These are phyloP conservation scores for Alternaria viburni DNA, from an alignment of 2,329 filamentous ascomycete genomes.

Conservation along the genomic window DNA sequence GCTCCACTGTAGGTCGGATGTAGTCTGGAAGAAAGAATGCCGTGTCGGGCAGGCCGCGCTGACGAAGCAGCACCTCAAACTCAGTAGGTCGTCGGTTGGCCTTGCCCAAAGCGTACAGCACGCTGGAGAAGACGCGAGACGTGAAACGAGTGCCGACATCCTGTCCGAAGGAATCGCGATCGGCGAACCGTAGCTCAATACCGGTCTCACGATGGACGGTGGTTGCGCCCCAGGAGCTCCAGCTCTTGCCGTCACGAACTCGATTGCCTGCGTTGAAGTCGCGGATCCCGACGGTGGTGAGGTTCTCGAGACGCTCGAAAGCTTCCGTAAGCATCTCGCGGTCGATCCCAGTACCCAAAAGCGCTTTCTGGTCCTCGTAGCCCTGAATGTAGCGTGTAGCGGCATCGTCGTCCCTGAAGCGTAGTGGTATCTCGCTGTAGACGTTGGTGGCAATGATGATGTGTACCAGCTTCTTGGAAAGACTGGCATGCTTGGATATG, in stretches of 20 bases:
- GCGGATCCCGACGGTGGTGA: conserved; percentile 64
- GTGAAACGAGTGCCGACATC: conserved; percentile 15
- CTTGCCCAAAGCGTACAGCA: conserved; percentile 31
- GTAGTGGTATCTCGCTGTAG: conserved; percentile 24
- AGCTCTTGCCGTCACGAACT: conserved; percentile 57
- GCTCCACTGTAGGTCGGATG: conserved; percentile 45
- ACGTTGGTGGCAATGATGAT: conserved; percentile 59
- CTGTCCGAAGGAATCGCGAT: conserved; percentile 6
- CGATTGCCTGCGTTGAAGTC: conserved; percentile 62
- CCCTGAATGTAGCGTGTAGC: conserved; percentile 25
- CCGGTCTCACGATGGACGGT: conserved; percentile 50
- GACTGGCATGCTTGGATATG: conserved; percentile 49
- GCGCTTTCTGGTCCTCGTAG: conserved; percentile 27
- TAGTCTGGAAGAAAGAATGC: conserved; percentile 58
- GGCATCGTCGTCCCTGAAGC: conserved; percentile 19
- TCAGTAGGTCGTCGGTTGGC: conserved; percentile 48
- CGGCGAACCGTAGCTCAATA: conserved; percentile 17
- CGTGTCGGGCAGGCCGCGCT: conserved; percentile 43
- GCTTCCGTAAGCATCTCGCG: conserved; percentile 63
- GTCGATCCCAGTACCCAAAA: conserved; percentile 55
- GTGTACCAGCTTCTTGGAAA: conserved; percentile 51
- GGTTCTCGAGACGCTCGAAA: conserved; percentile 60
- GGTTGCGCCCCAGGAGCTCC: conserved; percentile 63
- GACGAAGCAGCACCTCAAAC: conserved; percentile 57
- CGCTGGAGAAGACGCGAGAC: conserved; percentile 22